A percentile compares a stretch with the other conserved stretches of the same genome.
phyloP scores from a whole-genome alignment of 345 rosid species.

The Populus pruinosa region DNA sequence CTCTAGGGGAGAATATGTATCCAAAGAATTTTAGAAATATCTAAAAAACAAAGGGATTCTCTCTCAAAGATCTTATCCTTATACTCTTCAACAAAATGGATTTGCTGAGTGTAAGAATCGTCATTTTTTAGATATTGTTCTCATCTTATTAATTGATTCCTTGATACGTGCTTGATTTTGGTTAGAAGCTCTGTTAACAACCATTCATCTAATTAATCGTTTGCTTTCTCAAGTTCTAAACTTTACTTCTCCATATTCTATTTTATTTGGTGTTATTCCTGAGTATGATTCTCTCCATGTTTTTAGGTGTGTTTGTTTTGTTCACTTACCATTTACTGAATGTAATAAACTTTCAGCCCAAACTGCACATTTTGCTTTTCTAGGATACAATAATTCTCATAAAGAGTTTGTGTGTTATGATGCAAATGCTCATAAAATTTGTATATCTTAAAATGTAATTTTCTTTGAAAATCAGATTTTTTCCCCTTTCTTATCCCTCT shows the following conservation, averaged over 20 bases:
- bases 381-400: not conserved
- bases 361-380: not conserved
- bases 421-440: not conserved
- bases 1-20: not conserved
- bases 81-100: not conserved
- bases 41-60: not conserved
- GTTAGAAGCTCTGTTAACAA: not conserved
- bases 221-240: not conserved
- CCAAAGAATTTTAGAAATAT: not conserved
- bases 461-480: not conserved
- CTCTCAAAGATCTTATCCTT: not conserved
- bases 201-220: not conserved
- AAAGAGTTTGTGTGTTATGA: not conserved
- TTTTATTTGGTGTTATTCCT: not conserved
- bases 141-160: not conserved
- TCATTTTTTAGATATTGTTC: not conserved
- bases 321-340: not conserved
- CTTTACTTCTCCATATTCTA: not conserved
- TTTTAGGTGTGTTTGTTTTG: not conserved
- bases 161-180: not conserved
- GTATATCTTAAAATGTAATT: not conserved
- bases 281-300: not conserved
- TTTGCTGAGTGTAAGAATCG: not conserved
- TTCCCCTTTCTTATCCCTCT: not conserved
- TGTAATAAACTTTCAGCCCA: not conserved